phyloP scores from a whole-genome alignment of 768 basidiomycete species.

The Trametes coccinea region DNA sequence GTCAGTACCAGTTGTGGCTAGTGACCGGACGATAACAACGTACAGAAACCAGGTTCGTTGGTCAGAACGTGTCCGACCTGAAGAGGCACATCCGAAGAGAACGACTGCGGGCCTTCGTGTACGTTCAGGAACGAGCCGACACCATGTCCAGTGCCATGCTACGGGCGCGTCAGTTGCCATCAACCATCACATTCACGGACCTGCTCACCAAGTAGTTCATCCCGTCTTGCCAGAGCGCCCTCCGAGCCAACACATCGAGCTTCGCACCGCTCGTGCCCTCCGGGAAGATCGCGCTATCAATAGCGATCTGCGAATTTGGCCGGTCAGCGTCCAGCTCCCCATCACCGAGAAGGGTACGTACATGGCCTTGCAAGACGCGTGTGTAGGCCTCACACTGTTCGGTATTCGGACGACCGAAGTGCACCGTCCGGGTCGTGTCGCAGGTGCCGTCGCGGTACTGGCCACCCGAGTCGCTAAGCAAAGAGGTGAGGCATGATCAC shows the following conservation, averaged over 20 bases:
- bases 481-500: neutral
- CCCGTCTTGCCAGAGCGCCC: conserved; percentile 84
- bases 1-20: neutral
- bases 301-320: conserved; percentile 64
- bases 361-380: conserved; percentile 93
- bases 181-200: neutral
- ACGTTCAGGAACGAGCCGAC: conserved; percentile 86
- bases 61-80: conserved; percentile 88
- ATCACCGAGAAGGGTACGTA: conserved; percentile 42
- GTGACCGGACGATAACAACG: conserved; percentile 32
- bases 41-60: conserved; percentile 93
- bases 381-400: conserved; percentile 92
- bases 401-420: conserved; percentile 85
- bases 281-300: conserved; percentile 89
- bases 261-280: conserved; percentile 82
- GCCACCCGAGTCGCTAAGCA: conserved; percentile 83
- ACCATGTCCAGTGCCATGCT: conserved; percentile 93
- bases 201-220: conserved; percentile 70
- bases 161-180: neutral
- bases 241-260: conserved; percentile 88
- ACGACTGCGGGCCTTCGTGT: conserved; percentile 82
- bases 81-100: conserved; percentile 68
- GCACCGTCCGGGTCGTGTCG: conserved; percentile 79
- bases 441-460: conserved; percentile 90
- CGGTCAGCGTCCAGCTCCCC: conserved; percentile 17